Base-by-base conservation (phyloP, 345 rosid genomes). In the Excoecaria agallocha region DNA sequence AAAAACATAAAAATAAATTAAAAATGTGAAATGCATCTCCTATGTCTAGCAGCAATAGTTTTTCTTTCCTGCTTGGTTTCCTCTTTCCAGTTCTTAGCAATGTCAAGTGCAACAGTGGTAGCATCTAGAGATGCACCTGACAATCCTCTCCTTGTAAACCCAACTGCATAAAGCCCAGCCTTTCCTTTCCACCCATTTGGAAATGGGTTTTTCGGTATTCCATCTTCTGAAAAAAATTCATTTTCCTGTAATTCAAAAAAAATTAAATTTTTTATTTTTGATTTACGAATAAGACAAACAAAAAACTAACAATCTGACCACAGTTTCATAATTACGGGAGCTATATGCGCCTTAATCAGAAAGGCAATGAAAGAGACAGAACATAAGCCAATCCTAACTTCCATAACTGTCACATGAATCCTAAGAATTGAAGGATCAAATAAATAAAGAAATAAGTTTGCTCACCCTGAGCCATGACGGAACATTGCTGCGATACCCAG, bases 151-250 rank as follows among this genome's bases (percentile, higher is more conserved):
- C 85, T 87, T 22, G 95, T 85, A 76, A 94, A 94, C 80, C 98
- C 98, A 72, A 91, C 97, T 59, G 98, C 97, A 68, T 92, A 94
- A 1, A 94, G 82, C 25, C 97, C 97, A 0, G 75, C 84, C 15
- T 82, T 88, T 48, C 95, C 98, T 79, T 92, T 94, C 97, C 98
- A 92, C 11, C 88, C 93, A 79, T 86, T 82, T n/a, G 97, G 97
- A 74, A 84, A 80, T 48, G 87, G 84, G 83, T 69, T 70, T 85
- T 91, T 16, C 87, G 98, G 82, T 75, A 87, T 71, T 89, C 97
- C 70, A 84, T 89, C 81, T 86, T 88, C 78, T 22, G 93, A 80
- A 80, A 94, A 94, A 76, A 92, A 91, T 67, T 91, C 95, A 74
- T 81, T 80, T 69, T 92, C 98, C 91, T 93, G 87, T 37, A 41